These are phyloP conservation scores for Sugiyamaella neomexicana DNA, from an alignment of 1,139 yeast species.

Conservation along the genomic window DNA sequence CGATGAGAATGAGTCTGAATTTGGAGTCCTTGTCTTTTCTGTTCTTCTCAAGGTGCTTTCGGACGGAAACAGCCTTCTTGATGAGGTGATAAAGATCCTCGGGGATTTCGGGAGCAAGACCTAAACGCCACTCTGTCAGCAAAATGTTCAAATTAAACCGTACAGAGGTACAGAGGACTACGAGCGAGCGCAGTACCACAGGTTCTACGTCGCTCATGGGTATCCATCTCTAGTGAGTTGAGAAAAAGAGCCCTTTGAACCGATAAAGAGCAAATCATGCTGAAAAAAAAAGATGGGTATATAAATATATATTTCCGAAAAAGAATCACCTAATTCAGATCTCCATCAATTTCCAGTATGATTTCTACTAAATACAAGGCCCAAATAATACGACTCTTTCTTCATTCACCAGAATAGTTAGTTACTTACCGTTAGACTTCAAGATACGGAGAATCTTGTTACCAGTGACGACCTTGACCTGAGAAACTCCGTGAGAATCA, in stretches of 20 bases:
- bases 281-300: background rate
- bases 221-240: background rate
- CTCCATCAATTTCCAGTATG: background rate
- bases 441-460: slow-evolving; percentile 99
- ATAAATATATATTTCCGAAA: background rate
- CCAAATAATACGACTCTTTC: background rate
- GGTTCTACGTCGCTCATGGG: too few species aligned
- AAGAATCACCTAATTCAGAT: slow-evolving; percentile 11
- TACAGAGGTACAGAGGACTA: slow-evolving; percentile 40
- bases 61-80: slow-evolving; percentile 99
- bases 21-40: slow-evolving; percentile 99
- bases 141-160: slow-evolving; percentile 34
- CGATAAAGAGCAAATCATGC: background rate
- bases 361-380: background rate
- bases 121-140: slow-evolving; percentile 45
- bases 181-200: too few species aligned
- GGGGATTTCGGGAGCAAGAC: slow-evolving; percentile 98
- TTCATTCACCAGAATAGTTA: slow-evolving; percentile 11
- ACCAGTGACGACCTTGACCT: slow-evolving; percentile 95
- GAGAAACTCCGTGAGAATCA: slow-evolving; percentile 99
- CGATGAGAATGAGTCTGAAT: slow-evolving; percentile 99
- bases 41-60: slow-evolving; percentile 99
- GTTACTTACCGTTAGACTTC: slow-evolving; percentile 84
- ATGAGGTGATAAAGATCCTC: slow-evolving; percentile 99
- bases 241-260: background rate